A percentile compares a stretch with the other conserved stretches of the same genome.
Evolutionary conservation across 306 rosid genomes (phyloP).

Genomic region (Malus asiatica): DNA sequence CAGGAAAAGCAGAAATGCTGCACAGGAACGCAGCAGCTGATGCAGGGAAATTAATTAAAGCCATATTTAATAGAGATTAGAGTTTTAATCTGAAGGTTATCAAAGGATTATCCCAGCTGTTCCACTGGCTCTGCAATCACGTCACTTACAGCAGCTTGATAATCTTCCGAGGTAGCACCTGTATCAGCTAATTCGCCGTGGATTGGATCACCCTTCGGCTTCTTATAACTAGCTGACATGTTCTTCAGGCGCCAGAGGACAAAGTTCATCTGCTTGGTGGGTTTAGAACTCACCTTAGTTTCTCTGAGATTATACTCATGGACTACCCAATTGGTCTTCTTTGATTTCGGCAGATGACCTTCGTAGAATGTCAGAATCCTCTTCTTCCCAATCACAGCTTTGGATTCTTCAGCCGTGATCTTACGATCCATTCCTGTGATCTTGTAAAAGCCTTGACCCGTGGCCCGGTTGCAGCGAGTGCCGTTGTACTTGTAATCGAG

Average conservation of each 20-base stretch:
- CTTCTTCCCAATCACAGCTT: conserved; percentile 44
- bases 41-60: neutral
- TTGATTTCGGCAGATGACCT: conserved; percentile 20
- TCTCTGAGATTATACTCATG: conserved; percentile 47
- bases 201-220: neutral
- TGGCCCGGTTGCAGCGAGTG: conserved; percentile 33
- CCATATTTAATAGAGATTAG: neutral
- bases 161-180: conserved; percentile 9
- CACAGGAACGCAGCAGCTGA: neutral
- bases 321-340: conserved; percentile 45
- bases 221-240: neutral
- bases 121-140: conserved; percentile 5
- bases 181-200: conserved; percentile 1
- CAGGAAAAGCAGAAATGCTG: neutral
- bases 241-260: conserved; percentile 32
- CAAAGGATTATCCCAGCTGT: neutral
- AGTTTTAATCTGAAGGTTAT: neutral
- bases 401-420: conserved; percentile 20
- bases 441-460: conserved; percentile 56
- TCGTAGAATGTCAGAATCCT: conserved; percentile 44
- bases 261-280: conserved; percentile 16
- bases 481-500: conserved; percentile 34
- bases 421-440: conserved; percentile 39
- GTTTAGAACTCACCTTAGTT: neutral
- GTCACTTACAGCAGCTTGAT: neutral